phyloP scores from a whole-genome alignment of 352 stramenopile species.

The Elongisporangium undulatum region DNA sequence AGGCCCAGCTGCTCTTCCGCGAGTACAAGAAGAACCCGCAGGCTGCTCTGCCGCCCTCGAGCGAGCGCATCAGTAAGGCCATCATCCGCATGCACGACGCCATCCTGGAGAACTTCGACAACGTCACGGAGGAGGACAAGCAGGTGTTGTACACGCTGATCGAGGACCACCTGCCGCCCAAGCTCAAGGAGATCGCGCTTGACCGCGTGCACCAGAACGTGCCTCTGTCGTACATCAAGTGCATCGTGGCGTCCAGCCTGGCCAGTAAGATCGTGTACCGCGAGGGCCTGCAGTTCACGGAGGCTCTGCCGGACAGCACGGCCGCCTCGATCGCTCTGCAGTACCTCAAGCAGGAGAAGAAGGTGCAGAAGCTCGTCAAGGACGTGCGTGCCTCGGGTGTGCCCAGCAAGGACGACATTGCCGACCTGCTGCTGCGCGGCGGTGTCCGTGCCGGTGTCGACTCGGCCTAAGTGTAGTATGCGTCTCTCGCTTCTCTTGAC shows the following conservation, averaged over 20 bases:
- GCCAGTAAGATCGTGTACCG: constrained; percentile 98
- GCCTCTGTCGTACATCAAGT: constrained; percentile 95
- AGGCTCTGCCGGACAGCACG: constrained; percentile 89
- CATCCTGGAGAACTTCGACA: constrained; percentile 89
- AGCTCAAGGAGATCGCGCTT: constrained; percentile 92
- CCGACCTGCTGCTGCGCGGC: constrained; percentile 64
- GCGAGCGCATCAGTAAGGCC: constrained; percentile 92
- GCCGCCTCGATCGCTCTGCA: constrained; percentile 89
- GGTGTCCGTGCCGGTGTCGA: constrained; percentile 75
- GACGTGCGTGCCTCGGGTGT: constrained; percentile 50
- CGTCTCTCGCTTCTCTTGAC: no score
- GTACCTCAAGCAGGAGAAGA: constrained; percentile 95
- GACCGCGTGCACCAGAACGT: constrained; percentile 92
- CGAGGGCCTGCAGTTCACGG: constrained; percentile 95
- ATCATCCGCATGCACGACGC: constrained; percentile 97
- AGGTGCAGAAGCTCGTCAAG: constrained; percentile 84
- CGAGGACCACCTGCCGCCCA: constrained; percentile 91
- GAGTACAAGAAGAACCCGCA: constrained; percentile 92
- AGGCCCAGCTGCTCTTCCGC: constrained; percentile 97
- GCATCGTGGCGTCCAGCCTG: constrained; percentile 94
- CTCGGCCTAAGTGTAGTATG: constrained; percentile 14
- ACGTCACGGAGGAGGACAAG: constrained; percentile 83
- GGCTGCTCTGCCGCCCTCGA: constrained; percentile 87
- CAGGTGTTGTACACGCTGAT: constrained; percentile 81
- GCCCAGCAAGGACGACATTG: constrained; percentile 59